Conservation (phyloP, 2,329 filamentous ascomycete species). For the Colletotrichum tofieldiae region DNA sequence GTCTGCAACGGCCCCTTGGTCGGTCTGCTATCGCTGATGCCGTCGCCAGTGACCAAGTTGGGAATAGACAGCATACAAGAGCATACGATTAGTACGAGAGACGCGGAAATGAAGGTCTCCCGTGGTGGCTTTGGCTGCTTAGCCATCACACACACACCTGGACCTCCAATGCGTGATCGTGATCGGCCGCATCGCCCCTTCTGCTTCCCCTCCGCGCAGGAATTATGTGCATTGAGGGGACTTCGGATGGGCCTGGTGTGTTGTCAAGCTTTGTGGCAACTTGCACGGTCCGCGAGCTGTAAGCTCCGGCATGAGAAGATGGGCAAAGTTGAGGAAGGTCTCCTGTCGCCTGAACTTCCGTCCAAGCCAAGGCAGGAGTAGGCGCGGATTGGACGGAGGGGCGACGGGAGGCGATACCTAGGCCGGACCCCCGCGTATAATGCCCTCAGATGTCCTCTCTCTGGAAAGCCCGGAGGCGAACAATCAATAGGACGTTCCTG, state of each 20-base stretch:
- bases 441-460: not conserved
- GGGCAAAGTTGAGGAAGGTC: constrained; percentile 24
- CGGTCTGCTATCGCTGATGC: not conserved
- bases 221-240: not conserved
- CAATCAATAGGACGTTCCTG: not conserved
- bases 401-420: constrained; percentile 7
- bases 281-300: not conserved
- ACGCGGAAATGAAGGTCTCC: not conserved
- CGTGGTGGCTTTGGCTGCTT: not conserved
- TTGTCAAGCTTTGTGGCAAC: constrained; percentile 24
- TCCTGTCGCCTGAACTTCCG: constrained; percentile 28
- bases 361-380: not conserved
- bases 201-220: not conserved
- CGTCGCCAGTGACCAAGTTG: not conserved
- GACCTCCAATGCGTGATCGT: constrained; percentile 1
- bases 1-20: not conserved
- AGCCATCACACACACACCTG: not conserved
- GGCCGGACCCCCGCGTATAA: not conserved
- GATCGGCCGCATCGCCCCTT: not conserved
- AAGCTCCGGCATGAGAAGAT: constrained; percentile 6
- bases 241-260: constrained; percentile 17
- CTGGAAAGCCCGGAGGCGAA: not conserved
- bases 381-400: constrained; percentile 26
- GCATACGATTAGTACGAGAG: not conserved
- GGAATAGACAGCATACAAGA: constrained; percentile 12